Percentiles rank a stretch among this genome's conserved stretches.
Evolutionary conservation across 352 stramenopile species (phyloP).

Genomic region (Nothophytophthora sp.): DNA sequence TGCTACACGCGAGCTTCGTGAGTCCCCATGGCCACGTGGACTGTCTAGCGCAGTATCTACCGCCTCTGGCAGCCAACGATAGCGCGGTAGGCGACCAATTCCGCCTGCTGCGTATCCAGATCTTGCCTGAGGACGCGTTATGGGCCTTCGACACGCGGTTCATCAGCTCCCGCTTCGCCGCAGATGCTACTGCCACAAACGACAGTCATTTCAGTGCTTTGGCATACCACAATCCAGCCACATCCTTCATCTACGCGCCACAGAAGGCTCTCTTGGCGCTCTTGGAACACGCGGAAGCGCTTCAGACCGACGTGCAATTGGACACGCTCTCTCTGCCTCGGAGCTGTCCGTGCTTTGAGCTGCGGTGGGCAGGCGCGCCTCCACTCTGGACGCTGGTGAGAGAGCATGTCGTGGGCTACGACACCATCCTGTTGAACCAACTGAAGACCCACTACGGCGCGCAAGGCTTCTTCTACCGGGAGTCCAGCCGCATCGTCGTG

Average conservation of each 20-base stretch:
- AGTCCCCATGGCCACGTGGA: constrained; percentile 14
- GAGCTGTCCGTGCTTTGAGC: constrained; percentile 49
- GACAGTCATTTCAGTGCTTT: not conserved
- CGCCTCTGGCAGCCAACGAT: not conserved
- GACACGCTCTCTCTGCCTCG: constrained; percentile 40
- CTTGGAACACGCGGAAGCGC: constrained; percentile 30
- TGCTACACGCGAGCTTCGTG: constrained; percentile 65
- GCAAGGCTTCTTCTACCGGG: constrained; percentile 69
- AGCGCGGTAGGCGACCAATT: constrained; percentile 16
- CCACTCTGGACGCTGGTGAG: constrained; percentile 48
- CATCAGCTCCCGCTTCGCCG: constrained; percentile 1
- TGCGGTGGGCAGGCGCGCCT: constrained; percentile 36
- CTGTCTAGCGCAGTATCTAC: constrained; percentile 43
- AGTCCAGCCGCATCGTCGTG: constrained; percentile 51
- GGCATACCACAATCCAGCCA: constrained; percentile 9
- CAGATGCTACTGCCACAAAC: not conserved
- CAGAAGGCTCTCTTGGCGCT: constrained; percentile 76
- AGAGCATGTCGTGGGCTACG: constrained; percentile 67
- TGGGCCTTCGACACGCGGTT: constrained; percentile 16
- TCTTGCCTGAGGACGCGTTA: constrained; percentile 13
- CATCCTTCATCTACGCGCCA: constrained; percentile 67
- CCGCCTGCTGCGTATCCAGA: constrained; percentile 40
- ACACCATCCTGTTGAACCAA: constrained; percentile 95
- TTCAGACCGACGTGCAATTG: constrained; percentile 32
- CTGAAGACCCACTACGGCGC: constrained; percentile 62